Evolutionary conservation across 2,329 filamentous ascomycete species (phyloP), one percentile per base, ranked within the genome.

Genomic region (Pseudogymnoascus sp.): DNA sequence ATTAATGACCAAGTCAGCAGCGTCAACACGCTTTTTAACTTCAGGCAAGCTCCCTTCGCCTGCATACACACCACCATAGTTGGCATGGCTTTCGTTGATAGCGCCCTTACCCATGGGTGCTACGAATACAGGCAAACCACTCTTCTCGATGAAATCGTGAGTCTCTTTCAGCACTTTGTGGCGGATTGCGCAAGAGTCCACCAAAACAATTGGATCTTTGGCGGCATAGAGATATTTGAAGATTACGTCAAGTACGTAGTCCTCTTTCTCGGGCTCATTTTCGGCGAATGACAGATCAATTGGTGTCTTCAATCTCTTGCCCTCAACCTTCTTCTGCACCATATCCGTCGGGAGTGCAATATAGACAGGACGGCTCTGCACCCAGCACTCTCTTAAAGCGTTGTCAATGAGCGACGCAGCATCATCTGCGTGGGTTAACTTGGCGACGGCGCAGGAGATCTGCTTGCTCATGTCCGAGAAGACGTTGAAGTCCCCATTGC

Each of bases 21-120:
- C 78, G 69, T 91, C 88, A 21, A 92, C 81, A 29, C 81, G 79
- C 44, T 84, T 76, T 65, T 81, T 80, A 24, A 89, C 87, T 37
- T 81, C 80, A 0, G 83, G 79, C 60, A 86, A 82, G 33, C 87
- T 91, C 36, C 87, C 90, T 63, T 82, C 81, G n/a, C 92, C 92
- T 7, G 88, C 88, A 72, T 96, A 95, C 4, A 96, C 89, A 65
- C 92, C 92, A 21, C 89, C 89, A 67, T 88, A 96, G 69, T 84
- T 88, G n/a, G 81, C 77, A 54, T 88, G 81, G 1, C 82, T 82
- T 74, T 96, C 91, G 68, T 94, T 82, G 54, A 96, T 82, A 17
- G 89, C 88, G 15, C 90, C 84, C 76, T 96, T 96, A 54, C 91
- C 91, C 88, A 95, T 95, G 2, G 91, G 90, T 0, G 90, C 88